Evolutionary conservation across 2,329 filamentous ascomycete species (phyloP), one percentile per base, ranked within the genome.

Genomic region (Chaetomiaceae sp.): DNA sequence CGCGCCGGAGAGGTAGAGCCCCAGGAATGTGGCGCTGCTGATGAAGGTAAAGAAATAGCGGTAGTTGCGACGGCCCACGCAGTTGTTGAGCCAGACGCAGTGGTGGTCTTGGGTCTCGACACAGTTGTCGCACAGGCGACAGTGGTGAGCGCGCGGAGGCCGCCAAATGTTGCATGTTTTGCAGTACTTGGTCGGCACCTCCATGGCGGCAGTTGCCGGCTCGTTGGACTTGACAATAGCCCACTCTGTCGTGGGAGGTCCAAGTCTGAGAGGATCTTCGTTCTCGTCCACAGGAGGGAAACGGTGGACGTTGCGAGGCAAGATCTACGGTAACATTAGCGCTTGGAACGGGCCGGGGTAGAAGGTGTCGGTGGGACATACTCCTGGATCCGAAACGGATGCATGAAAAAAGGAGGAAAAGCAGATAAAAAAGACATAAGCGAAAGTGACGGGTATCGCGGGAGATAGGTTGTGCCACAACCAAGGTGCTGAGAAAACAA

Each of bases 1-100:
- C 20, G 86, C 84, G 17, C 77, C 88, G 25, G 93, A 73, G 40
- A 97, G 77, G 62, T 87, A 92, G 14, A 90, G 64, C 0, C 85
- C 79, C 16, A 96, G 76, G 30, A 96, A 59, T 0, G 89, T 89
- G n/a, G 82, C 83, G 13, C 85, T 83, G 48, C 82, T 82, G 58
- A 99, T 84, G 68, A 96, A 99, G 10, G 87, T 81, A 67, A 97
- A 96, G 70, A 99, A 99, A 69, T 92, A 97, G 57, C 93, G 89
- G 71, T 99, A 99, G 71, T 99, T 99, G 62, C 93, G 88, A 58
- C 92, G 86, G 38, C 93, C 93, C 44, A 99, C 86, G 59, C 93
- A 99, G 68, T 99, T 99, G 72, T 99, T 99, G 57, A 99, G 81
- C 93, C 93, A 99, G 14, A 97, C 91, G 64, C 93, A 99, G 70